phyloP scores from a whole-genome alignment of 2,329 filamentous ascomycete species.

The Monilinia polystroma region DNA sequence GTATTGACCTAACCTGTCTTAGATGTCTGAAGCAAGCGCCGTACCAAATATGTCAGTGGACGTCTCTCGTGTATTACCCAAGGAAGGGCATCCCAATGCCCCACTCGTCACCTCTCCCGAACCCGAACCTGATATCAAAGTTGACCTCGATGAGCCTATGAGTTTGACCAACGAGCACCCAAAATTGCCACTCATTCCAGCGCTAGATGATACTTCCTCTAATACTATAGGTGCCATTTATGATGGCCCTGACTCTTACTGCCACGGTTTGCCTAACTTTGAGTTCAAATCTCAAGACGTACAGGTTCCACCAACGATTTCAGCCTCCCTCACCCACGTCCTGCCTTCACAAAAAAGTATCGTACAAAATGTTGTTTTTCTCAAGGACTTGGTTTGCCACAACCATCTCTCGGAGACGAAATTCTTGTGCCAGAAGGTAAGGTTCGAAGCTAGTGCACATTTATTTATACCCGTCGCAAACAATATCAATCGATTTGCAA shows the following conservation, averaged over 20 bases:
- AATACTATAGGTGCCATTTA: neutral
- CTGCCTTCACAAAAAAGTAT: neutral
- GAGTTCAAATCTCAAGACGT: neutral
- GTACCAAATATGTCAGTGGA: neutral
- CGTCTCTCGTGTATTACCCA: neutral
- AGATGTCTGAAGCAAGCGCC: neutral
- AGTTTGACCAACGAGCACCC: neutral
- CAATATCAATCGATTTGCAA: neutral
- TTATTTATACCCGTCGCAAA: neutral
- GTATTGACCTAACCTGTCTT: neutral
- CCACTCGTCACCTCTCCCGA: neutral
- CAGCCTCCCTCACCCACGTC: neutral
- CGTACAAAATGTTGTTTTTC: neutral
- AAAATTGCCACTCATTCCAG: neutral
- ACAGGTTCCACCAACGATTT: neutral
- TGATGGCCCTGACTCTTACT: neutral
- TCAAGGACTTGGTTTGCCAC: neutral
- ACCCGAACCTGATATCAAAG: neutral
- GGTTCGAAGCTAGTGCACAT: neutral
- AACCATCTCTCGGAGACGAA: neutral
- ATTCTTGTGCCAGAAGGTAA: neutral
- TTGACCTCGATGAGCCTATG: neutral
- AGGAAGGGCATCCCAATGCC: neutral
- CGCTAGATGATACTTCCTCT: neutral
- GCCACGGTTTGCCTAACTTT: slow-evolving; percentile 1